Evolutionary conservation across 495 filamentous ascomycete genomes (phyloP).

Genomic region (Trichoderma orchidacearum): DNA sequence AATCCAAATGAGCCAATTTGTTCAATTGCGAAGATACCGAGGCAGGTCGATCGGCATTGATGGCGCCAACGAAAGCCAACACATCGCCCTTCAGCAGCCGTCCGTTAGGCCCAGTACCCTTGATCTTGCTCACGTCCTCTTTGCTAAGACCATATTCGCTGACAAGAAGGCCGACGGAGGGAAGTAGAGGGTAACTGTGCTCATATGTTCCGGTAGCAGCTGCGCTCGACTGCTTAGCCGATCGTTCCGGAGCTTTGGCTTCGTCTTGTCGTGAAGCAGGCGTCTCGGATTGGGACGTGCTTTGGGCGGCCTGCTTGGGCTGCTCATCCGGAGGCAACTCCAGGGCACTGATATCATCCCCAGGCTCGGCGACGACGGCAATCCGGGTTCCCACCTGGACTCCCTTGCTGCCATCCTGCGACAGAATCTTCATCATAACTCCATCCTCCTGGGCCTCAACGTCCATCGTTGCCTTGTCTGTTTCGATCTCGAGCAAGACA

Average conservation of each 20-base stretch:
- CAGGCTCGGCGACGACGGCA: constrained; percentile 60
- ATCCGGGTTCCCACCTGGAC: constrained; percentile 62
- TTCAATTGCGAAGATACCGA: constrained; percentile 52
- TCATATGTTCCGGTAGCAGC: constrained; percentile 35
- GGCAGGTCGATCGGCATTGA: constrained; percentile 54
- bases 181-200: constrained; percentile 68
- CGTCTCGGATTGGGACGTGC: constrained; percentile 13
- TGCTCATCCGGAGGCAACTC: constrained; percentile 51
- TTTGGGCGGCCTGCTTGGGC: constrained; percentile 20
- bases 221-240: constrained; percentile 8
- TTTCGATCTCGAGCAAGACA: constrained; percentile 75
- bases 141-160: constrained; percentile 59
- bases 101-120: constrained; percentile 74
- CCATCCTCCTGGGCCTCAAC: constrained; percentile 83
- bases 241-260: constrained; percentile 5
- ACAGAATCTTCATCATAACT: constrained; percentile 62
- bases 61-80: constrained; percentile 71
- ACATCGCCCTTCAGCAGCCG: constrained; percentile 93
- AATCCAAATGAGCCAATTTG: constrained; percentile 71
- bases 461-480: constrained; percentile 81
- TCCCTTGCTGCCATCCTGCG: constrained; percentile 53
- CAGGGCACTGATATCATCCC: constrained; percentile 56
- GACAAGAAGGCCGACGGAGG: constrained; percentile 72
- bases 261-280: constrained; percentile 8
- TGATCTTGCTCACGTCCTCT: constrained; percentile 64